Base-by-base conservation (phyloP, 352 stramenopile genomes). In the Thraustochytrium striatum region DNA sequence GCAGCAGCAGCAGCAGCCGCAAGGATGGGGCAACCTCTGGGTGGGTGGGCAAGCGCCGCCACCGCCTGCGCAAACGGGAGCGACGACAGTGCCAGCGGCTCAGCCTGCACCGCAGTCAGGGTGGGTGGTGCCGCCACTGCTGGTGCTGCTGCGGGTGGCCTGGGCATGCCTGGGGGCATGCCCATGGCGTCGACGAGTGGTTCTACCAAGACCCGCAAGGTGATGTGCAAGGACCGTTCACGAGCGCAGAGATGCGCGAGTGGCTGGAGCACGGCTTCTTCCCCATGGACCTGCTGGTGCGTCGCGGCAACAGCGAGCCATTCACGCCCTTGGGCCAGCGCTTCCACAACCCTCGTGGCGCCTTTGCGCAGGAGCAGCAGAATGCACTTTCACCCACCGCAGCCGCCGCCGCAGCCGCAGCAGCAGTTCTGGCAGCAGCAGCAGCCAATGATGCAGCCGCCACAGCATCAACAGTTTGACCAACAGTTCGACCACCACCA, bases 251-350 rank as follows among this genome's bases (percentile, higher is more conserved):
- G 79, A 95, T 95, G 90, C 84, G 88, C 50, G 87, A 93, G 83
- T 95, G 90, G 90, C 85, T 93, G 53, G 87, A 93, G 72, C 87
- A 87, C 62, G 90, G 90, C 28, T 95, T 94, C 82, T 95, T 95
- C 78, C 89, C 91, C 73, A 84, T 86, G 19, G 87, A 92, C 68
- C 82, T 93, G 32, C 88, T 87, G 16, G 89, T 93, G 52, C 89
- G 87, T 38, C 85, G 89, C 57, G 83, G 86, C 52, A 68, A 81
- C 13, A 82, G 21, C 78, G 88, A 87, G 57, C 84, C 85, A 32
- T 93, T 93, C 72, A 44, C 70, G 58, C 68, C 83, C 11, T 78
- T 93, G 11, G 84, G 78, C 11, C 73, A 69, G 21, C 85, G 85
- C 38, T 93, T 91, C 79, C 83, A 86, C 8, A 84, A 91, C 82